Evolutionary conservation across 345 rosid species (phyloP), one percentile per base, ranked within the genome.

Genomic region (Murraya paniculata): DNA sequence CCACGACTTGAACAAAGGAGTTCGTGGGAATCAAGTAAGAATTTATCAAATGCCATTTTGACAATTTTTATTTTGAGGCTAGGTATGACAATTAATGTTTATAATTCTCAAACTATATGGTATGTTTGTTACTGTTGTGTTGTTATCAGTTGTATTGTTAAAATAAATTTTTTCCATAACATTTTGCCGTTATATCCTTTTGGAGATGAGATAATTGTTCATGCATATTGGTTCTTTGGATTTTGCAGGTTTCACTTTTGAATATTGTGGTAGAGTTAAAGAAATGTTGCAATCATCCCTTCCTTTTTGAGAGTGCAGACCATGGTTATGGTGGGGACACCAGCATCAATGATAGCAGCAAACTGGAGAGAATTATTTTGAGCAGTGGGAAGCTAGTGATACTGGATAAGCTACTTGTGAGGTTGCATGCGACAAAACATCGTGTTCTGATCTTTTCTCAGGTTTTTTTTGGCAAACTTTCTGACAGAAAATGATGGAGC

Each of bases 241-340:
- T 59, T 73, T 75, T 79, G 53, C 89, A 92, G 99, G 99, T 97
- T 78, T 97, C 99, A 53, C 98, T 97, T 82, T 80, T 97, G 81
- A 97, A 97, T 88, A 97, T 97, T 68, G 99, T 97, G 72, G 99
- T 97, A 72, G 99, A 97, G 88, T 78, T 97, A 90, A 97, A 97
- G 93, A 97, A 97, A 81, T 97, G 99, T 84, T 97, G 98, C 89
- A 97, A 97, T 76, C 99, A 97, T 77, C 99, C 99, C 41, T 97
- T 97, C 88, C 87, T 97, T 80, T 97, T 97, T 87, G 99, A 97
- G 90, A 97, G 98, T 85, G 99, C 99, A 11, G 99, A 97, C 85
- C 98, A 97, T 87, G 99, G 99, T 79, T 97, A 97, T 86, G 98
- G 99, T 70, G 98, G 98, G 85, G 89, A 90, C 39, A 75, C 78